Evolutionary conservation across 1,284 basidiomycete genomes (phyloP).

Genomic region (Ganoderma sp.): DNA sequence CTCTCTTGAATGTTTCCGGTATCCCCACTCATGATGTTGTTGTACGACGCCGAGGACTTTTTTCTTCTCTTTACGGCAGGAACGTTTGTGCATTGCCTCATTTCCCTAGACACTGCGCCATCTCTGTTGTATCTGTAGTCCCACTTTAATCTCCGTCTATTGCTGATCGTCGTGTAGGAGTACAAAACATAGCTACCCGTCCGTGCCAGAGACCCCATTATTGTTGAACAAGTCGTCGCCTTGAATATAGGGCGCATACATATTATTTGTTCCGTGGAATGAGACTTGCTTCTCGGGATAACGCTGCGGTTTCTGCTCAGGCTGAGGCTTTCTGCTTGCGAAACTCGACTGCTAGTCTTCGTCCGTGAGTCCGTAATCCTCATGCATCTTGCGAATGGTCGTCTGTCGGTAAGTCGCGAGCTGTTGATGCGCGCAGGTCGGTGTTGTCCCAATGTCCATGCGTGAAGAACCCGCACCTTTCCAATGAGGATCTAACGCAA

Average conservation of each 20-base stretch:
- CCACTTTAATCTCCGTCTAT: conserved; percentile 15
- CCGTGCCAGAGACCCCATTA: neutral
- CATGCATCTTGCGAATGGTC: conserved; percentile 73
- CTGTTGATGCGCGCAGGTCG: conserved; percentile 42
- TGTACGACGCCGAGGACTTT: neutral
- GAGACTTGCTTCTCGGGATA: neutral
- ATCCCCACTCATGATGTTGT: neutral
- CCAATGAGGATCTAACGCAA: conserved; percentile 59
- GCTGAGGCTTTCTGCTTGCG: neutral
- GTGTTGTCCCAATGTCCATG: neutral
- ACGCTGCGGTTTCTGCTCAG: neutral
- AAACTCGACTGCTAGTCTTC: conserved; percentile 43
- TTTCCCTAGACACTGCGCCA: neutral
- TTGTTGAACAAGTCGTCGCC: neutral
- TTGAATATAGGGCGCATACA: neutral
- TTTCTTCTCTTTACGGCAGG: neutral
- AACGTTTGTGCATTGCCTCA: neutral
- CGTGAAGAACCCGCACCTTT: conserved; percentile 44
- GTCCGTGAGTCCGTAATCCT: conserved; percentile 63
- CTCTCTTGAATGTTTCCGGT: neutral
- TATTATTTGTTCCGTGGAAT: neutral
- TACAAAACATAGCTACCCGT: conserved; percentile 1
- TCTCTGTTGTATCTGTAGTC: conserved; percentile 21
- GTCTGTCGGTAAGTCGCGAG: conserved; percentile 67
- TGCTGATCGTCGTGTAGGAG: neutral